Percentiles rank a stretch among this genome's conserved stretches.
These are phyloP conservation scores for Arachis stenosperma DNA, from an alignment of 306 rosid species.

Conservation along the genomic window DNA sequence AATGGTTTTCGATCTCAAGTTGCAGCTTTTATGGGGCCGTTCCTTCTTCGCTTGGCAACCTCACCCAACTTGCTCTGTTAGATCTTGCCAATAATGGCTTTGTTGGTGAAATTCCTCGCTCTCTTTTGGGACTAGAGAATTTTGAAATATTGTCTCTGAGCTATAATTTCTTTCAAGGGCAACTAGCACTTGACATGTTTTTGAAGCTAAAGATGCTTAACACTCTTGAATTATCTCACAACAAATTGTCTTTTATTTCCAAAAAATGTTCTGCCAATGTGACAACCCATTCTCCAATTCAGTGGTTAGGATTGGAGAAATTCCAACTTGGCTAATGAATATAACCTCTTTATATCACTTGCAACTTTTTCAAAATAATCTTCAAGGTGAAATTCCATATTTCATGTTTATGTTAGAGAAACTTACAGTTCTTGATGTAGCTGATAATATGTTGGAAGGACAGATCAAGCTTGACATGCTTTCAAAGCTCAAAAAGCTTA, in stretches of 20 bases:
- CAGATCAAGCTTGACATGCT: neutral
- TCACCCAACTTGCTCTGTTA: neutral
- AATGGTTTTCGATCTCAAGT: no score
- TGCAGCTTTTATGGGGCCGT: no score
- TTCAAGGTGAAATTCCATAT: neutral
- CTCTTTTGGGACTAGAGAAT: constrained; percentile 32
- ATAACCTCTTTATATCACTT: neutral
- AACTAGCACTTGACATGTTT: no score
- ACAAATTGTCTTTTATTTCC: no score
- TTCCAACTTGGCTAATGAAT: neutral
- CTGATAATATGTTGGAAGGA: neutral
- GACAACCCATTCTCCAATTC: no score
- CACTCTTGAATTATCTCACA: no score
- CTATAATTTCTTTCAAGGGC: no score
- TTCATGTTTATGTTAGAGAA: neutral
- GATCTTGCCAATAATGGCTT: constrained; percentile 1
- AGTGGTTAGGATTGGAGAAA: no score
- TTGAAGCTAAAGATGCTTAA: no score
- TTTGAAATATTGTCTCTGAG: no score
- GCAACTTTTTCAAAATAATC: neutral
- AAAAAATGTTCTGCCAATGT: no score
- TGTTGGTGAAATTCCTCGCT: constrained; percentile 36
- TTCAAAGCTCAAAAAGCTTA: neutral
- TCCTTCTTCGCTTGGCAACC: no score
- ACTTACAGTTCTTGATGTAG: neutral